Percentiles rank a stretch among this genome's conserved stretches.
phyloP scores from a whole-genome alignment of 176 grass and related monocot species.

The Stipa capillata region DNA sequence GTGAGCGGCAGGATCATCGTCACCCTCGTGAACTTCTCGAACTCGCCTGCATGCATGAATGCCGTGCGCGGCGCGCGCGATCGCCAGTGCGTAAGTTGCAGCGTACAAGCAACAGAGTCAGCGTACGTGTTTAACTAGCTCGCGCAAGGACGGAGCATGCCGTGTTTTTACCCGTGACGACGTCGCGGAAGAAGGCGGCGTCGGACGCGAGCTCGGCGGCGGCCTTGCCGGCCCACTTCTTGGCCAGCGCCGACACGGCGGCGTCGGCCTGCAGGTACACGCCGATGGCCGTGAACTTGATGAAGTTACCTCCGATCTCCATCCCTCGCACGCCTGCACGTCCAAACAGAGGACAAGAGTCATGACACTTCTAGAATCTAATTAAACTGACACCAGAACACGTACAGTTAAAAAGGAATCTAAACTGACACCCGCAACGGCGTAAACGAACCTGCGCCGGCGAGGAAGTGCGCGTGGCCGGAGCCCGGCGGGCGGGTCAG shows the following conservation, averaged over 20 bases:
- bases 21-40: slow-evolving; percentile 77
- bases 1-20: slow-evolving; percentile 67
- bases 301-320: slow-evolving; percentile 68
- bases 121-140: not conserved
- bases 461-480: slow-evolving; percentile 39
- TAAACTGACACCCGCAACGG: not conserved
- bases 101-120: not conserved
- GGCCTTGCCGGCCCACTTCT: slow-evolving; percentile 53
- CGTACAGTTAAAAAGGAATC: too few relatives aligned
- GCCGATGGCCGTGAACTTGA: slow-evolving; percentile 90
- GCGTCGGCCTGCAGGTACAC: slow-evolving; percentile 63
- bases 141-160: not conserved
- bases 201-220: slow-evolving; percentile 52
- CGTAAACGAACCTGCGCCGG: slow-evolving; percentile 25
- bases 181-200: slow-evolving; percentile 54
- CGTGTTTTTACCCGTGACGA: slow-evolving; percentile 31
- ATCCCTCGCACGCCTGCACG: slow-evolving; percentile 51
- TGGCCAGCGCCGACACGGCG: slow-evolving; percentile 37
- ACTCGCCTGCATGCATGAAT: slow-evolving; percentile 63
- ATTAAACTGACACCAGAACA: too few relatives aligned
- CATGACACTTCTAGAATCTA: too few relatives aligned
- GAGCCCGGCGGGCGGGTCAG: slow-evolving; percentile 31
- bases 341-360: not conserved
- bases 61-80: too few relatives aligned
- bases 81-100: not conserved